These are phyloP conservation scores for Syzygium aromaticum DNA, from an alignment of 345 rosid genomes.

Conservation along the genomic window DNA sequence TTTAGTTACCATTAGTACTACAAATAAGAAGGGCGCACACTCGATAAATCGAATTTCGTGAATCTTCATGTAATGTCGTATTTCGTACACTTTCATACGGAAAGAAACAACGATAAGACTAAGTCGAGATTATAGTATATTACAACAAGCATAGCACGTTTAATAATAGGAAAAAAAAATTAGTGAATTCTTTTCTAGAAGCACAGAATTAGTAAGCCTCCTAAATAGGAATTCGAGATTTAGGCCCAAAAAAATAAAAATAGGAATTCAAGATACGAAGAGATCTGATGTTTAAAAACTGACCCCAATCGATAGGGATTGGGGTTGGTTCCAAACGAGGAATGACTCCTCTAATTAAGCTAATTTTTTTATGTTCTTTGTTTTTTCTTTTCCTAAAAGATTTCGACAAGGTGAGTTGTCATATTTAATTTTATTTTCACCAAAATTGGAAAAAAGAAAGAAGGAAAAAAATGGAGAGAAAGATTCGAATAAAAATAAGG, in stretches of 20 bases:
- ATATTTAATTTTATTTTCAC: neutral
- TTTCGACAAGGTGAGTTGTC: neutral
- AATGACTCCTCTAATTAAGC: neutral
- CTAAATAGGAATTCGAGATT: neutral
- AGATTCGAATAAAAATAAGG: no score
- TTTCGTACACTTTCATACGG: fast-evolving
- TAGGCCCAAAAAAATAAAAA: neutral
- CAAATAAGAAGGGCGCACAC: no score
- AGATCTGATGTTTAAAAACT: neutral
- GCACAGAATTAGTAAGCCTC: neutral
- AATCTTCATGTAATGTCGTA: neutral
- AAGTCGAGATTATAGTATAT: neutral
- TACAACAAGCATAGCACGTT: neutral
- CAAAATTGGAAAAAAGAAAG: neutral
- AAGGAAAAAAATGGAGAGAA: neutral
- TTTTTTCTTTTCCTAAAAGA: neutral
- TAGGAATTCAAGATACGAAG: neutral
- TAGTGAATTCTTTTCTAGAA: neutral
- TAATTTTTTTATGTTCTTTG: neutral
- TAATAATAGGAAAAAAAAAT: neutral
- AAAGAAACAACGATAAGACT: neutral
- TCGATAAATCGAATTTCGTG: neutral
- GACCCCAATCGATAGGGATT: neutral
- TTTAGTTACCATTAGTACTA: neutral
- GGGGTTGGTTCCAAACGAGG: neutral